Evolutionary conservation across 2,329 filamentous ascomycete genomes (phyloP), one percentile per base, ranked within the genome.

Genomic region (Cordyceps cateniannulata): DNA sequence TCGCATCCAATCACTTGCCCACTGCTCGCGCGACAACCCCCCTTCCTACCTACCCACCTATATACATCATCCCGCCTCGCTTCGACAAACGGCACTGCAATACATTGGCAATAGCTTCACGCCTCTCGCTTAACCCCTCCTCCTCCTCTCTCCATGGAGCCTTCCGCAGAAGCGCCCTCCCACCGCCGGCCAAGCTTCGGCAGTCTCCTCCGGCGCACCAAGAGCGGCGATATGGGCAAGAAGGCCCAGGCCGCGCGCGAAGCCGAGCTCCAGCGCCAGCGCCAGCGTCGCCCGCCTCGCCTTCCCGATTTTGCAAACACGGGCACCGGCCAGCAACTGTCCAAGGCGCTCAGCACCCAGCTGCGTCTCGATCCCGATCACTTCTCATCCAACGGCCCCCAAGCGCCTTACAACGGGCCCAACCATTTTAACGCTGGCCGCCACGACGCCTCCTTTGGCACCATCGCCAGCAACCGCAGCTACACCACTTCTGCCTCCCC

Each of bases 191-290:
- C 79, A 65, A 81, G 77, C 68, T 76, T 83, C 75, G 79, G 53
- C 53, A 81, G 82, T 74, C 82, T 90, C 70, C 80, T 89, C 64
- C 82, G 85, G 73, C 84, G 87, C 67, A 83, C 82, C 71, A 89
- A 89, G 71, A 89, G 86, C 62, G 82, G 82, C 63, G 86, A 90
- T 65, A 72, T 89, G 62, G 81, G 80, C 72, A 85, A 81, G 73
- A 87, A 85, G 77, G 78, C 77, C 69, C 80, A 85, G 73, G 78
- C 82, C 65, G 67, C 75, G 66, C 76, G 75, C 66, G 79, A 81
- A 66, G 77, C 77, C 65, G 79, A 82, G 69, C 72, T 79, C 61
- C 77, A 81, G 68, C 78, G 79, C 65, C 79, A 81, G 70, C 79
- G 78, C 65, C 76, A 80, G 66, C 75, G 75, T 50, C 71, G 76